Conservation (phyloP, 2,329 filamentous ascomycete species). For the Beauveria australis region DNA sequence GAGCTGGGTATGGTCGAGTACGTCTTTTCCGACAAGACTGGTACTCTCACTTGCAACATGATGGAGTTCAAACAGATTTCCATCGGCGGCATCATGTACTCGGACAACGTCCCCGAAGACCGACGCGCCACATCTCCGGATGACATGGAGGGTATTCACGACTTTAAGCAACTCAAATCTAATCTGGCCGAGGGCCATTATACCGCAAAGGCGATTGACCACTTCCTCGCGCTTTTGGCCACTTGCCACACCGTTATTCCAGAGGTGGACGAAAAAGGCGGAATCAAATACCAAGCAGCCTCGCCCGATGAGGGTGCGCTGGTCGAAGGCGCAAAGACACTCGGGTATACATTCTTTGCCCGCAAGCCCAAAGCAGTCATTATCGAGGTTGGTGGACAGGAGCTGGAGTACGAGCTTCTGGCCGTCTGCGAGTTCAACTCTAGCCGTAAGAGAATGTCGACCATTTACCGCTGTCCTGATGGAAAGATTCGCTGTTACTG, state of each 20-base stretch:
- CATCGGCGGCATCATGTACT: conserved; percentile 90
- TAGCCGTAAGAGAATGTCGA: conserved; percentile 86
- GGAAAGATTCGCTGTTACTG: conserved; percentile 90
- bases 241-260: conserved; percentile 98
- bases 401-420: conserved; percentile 79
- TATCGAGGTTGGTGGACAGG: conserved; percentile 64
- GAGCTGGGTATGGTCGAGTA: conserved; percentile 97
- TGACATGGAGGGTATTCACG: conserved; percentile 71
- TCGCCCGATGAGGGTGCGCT: conserved; percentile 97
- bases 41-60: conserved; percentile 93
- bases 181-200: conserved; percentile 54
- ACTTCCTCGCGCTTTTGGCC: conserved; percentile 79
- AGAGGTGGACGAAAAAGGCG: conserved; percentile 69
- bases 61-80: conserved; percentile 98
- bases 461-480: conserved; percentile 92
- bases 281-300: conserved; percentile 95
- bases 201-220: conserved; percentile 50
- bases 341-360: conserved; percentile 87
- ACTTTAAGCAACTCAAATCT: conserved; percentile 66
- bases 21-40: conserved; percentile 97
- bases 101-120: conserved; percentile 86
- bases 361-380: conserved; percentile 84
- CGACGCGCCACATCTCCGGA: conserved; percentile 72
- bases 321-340: conserved; percentile 75
- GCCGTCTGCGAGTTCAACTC: conserved; percentile 99